Base-by-base conservation (phyloP, 176 grass and related monocot species). In the Raddia distichophylla region DNA sequence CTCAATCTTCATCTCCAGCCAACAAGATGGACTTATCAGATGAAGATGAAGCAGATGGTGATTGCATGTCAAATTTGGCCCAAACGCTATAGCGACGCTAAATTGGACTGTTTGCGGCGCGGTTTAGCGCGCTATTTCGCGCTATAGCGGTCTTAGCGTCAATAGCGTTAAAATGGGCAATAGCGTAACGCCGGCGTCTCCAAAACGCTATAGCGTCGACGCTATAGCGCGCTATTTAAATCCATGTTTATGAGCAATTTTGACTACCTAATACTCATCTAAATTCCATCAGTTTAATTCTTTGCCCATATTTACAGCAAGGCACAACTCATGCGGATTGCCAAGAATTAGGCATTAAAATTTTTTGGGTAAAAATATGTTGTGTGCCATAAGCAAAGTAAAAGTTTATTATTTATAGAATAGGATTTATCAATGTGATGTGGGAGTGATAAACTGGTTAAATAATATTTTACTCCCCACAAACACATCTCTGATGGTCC, bases 251-350 rank as follows among this genome's bases (percentile, higher is more conserved):
- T 83, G 74, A 79, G 80, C 60, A 68, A 13, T n/a, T 44, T 33
- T 5, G 6, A 67, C 80, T 79, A 67, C 61, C 51, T 56, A 43
- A 66, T 67, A 19, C 42, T 78, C 80, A 67, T 10, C 45, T 53
- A 79, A 83, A 65, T 74, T 50, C 70, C 80, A 83, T 68, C 68
- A 84, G 45, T 51, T 60, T 88, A 60, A 83, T 8, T 73, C 42
- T 79, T 45, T 79, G 75, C 84, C 69, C 76, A 84, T 67, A 88
- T 79, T 74, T 79, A 88, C 80, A 88, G 68, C 6, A 84, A 56
- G 34, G 79, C 1, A 17, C 44, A 68, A 88, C 86, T 88, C 53
- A 54, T 55, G 61, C 4, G 12, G 61, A 35, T 63, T 75, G 22
- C 81, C 86, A 75, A 75, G 68, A 88, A 84, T 84, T 78, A 90